A percentile compares a stretch with the other conserved stretches of the same genome.
Evolutionary conservation across 345 rosid species (phyloP).

Genomic region (Adansonia digitata): DNA sequence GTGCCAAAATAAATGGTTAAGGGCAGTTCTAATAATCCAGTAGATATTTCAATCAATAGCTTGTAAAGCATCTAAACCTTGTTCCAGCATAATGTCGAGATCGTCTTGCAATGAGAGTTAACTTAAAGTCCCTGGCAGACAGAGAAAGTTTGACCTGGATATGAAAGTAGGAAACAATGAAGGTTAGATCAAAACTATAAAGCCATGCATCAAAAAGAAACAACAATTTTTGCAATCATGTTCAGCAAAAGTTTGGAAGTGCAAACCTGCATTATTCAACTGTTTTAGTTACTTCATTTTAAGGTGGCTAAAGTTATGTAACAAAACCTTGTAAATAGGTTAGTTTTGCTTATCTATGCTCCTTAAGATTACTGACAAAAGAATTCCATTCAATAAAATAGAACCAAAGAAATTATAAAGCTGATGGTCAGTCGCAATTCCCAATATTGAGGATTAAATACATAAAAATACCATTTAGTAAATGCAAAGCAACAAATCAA

Average conservation of each 20-base stretch:
- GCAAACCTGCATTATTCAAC: not conserved
- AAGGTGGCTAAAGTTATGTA: not conserved
- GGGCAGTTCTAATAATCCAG: not conserved
- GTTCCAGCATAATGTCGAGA: constrained; percentile 98
- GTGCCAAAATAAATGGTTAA: not conserved
- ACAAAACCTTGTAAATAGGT: not conserved
- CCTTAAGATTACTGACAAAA: not conserved
- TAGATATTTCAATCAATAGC: not conserved
- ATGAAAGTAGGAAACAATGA: constrained; percentile 17
- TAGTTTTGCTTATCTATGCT: not conserved
- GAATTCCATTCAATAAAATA: not conserved
- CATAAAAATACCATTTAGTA: not conserved
- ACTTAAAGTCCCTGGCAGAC: constrained; percentile 51
- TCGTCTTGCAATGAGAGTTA: constrained; percentile 84
- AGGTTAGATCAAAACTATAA: not conserved
- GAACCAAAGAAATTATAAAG: not conserved
- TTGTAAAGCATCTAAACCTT: constrained; percentile 41
- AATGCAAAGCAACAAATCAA: not conserved
- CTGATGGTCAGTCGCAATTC: not conserved
- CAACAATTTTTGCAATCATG: not conserved
- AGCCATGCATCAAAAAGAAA: not conserved
- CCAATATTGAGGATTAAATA: not conserved
- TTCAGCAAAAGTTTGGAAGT: not conserved
- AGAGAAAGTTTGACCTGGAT: constrained; percentile 65
- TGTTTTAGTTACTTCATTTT: not conserved